Evolutionary conservation across 345 rosid species (phyloP).

Genomic region (Iberis pinnata): DNA sequence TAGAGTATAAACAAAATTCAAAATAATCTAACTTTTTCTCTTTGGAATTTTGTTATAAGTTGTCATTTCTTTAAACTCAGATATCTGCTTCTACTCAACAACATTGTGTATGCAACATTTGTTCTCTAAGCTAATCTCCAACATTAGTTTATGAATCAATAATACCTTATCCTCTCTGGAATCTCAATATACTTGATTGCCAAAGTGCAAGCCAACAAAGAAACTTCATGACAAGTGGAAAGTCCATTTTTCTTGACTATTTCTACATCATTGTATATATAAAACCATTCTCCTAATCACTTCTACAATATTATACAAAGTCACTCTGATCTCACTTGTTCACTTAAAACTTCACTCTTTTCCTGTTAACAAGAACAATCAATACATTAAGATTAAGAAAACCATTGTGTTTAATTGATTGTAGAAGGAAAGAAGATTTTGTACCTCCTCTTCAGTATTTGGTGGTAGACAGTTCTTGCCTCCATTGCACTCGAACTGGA

Average conservation of each 20-base stretch:
- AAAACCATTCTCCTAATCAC: constrained; percentile 12
- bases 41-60: constrained; percentile 1
- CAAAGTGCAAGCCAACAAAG: constrained; percentile 18
- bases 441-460: constrained; percentile 55
- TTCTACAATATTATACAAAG: constrained; percentile 22
- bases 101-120: constrained; percentile 22
- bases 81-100: constrained; percentile 16
- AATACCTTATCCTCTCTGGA: constrained; percentile 11
- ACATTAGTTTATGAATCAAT: constrained; percentile 12
- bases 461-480: constrained; percentile 33
- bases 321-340: constrained; percentile 51
- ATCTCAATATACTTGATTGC: constrained; percentile 16
- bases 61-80: constrained; percentile 18
- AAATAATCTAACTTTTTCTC: background rate
- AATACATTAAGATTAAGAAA: background rate
- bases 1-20: background rate
- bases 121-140: constrained; percentile 4
- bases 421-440: constrained; percentile 3
- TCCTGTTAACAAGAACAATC: constrained; percentile 45
- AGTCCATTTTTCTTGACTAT: constrained; percentile 23
- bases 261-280: constrained; percentile 22
- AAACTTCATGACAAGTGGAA: background rate
- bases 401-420: constrained; percentile 5
- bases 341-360: constrained; percentile 45
- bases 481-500: constrained; percentile 29